Evolutionary conservation across 345 rosid species (phyloP).

Genomic region (Xanthoceras sorbifolium): DNA sequence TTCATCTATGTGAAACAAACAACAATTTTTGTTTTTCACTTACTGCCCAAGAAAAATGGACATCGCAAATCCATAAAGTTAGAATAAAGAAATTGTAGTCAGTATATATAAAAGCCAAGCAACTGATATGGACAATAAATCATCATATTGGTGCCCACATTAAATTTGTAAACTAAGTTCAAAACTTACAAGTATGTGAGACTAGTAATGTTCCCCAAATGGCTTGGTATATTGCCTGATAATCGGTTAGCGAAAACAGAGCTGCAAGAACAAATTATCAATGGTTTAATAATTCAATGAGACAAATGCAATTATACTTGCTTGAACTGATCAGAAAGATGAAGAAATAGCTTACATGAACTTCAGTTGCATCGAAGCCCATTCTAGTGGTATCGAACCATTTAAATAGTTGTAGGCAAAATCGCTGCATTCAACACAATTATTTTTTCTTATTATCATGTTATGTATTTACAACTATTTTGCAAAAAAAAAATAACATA

Average conservation of each 20-base stretch:
- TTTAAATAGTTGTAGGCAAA: constrained; percentile 54
- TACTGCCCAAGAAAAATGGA: neutral
- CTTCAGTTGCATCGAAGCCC: constrained; percentile 51
- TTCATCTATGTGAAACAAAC: neutral
- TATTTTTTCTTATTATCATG: too few species aligned
- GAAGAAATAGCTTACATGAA: constrained; percentile 45
- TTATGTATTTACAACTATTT: too few species aligned
- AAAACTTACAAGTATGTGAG: constrained; percentile 43
- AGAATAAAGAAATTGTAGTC: neutral
- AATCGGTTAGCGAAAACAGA: constrained; percentile 44
- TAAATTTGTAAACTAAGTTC: neutral
- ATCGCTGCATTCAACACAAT: constrained; percentile 50
- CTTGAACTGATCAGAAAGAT: neutral
- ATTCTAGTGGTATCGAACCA: constrained; percentile 61
- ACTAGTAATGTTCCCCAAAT: constrained; percentile 38
- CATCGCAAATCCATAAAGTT: neutral
- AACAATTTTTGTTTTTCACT: neutral
- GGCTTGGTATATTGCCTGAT: constrained; percentile 48
- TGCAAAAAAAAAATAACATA: too few species aligned
- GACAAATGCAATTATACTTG: neutral
- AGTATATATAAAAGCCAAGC: neutral
- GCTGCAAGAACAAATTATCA: constrained; percentile 30
- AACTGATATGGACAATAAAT: neutral
- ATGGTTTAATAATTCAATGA: neutral
- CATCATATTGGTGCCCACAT: neutral